These are phyloP conservation scores for Glycine tomentella DNA, from an alignment of 306 rosid species.

Conservation along the genomic window DNA sequence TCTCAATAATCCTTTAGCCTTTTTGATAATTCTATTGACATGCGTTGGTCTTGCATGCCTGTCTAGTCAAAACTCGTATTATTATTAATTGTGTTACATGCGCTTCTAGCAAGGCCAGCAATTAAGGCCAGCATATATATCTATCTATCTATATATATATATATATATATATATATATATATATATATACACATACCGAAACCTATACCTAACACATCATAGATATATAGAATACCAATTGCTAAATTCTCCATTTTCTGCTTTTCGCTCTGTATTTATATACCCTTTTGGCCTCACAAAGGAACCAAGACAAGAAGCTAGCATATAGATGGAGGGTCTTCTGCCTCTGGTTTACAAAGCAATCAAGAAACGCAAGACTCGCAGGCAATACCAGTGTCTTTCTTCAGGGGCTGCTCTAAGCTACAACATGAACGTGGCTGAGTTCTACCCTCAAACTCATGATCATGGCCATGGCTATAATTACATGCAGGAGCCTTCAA, in stretches of 20 bases:
- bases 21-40: not conserved
- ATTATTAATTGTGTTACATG: not conserved
- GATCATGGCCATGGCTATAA: not conserved
- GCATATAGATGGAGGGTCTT: slow-evolving; percentile 55
- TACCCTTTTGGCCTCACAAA: not conserved
- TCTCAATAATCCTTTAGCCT: too few relatives aligned
- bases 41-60: not conserved
- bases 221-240: not conserved
- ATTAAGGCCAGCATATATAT: too few relatives aligned
- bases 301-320: too few relatives aligned
- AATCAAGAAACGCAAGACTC: slow-evolving; percentile 51
- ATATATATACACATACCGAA: not conserved
- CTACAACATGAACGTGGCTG: slow-evolving; percentile 34
- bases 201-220: slow-evolving; percentile 47
- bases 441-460: slow-evolving; percentile 29
- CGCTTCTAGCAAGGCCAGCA: not conserved
- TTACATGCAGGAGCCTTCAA: not conserved
- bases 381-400: slow-evolving; percentile 48
- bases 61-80: slow-evolving; percentile 12
- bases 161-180: too few relatives aligned
- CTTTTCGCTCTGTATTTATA: too few relatives aligned
- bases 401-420: slow-evolving; percentile 43
- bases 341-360: slow-evolving; percentile 51
- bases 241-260: not conserved
- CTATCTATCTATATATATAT: too few relatives aligned